Conservation (phyloP, 163 green algal species). For the Prototheca stagnorum region DNA sequence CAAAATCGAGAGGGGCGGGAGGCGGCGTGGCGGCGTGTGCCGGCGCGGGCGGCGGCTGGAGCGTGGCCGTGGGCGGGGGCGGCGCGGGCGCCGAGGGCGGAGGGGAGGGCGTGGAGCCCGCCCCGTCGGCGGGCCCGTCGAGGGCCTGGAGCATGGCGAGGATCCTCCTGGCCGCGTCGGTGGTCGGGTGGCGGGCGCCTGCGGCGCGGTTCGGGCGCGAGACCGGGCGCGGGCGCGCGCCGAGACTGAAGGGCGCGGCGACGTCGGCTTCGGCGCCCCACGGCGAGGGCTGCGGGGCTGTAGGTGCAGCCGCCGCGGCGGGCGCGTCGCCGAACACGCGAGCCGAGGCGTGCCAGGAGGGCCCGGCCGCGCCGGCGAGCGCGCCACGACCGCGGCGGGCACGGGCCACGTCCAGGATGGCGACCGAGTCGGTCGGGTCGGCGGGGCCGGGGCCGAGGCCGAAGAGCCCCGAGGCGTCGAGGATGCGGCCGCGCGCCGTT, state of each 20-base stretch:
- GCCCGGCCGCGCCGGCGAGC: too few relatives aligned
- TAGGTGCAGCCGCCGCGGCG: neutral
- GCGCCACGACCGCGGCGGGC: too few relatives aligned
- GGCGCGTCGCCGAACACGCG: too few relatives aligned
- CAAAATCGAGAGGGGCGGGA: neutral
- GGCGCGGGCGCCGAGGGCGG: neutral
- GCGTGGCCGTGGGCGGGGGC: neutral
- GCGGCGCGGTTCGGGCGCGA: neutral
- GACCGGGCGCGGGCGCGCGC: neutral
- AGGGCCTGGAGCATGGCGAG: conserved; percentile 20
- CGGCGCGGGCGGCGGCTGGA: neutral
- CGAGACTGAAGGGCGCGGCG: neutral
- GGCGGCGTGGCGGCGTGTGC: neutral
- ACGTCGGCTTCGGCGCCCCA: neutral
- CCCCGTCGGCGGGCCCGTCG: conserved; percentile 5
- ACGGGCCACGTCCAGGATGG: too few relatives aligned
- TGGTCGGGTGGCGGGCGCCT: conserved; percentile 1
- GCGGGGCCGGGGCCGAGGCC: too few relatives aligned
- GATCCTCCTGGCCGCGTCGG: conserved; percentile 23
- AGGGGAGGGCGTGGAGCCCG: neutral
- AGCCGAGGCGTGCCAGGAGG: too few relatives aligned
- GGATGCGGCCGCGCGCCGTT: too few relatives aligned
- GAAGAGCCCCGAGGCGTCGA: too few relatives aligned
- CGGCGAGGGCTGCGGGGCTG: neutral
- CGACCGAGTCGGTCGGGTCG: too few relatives aligned